Conservation (phyloP, 805 yeast genomes). For the Wickerhamomyces queroliae region DNA sequence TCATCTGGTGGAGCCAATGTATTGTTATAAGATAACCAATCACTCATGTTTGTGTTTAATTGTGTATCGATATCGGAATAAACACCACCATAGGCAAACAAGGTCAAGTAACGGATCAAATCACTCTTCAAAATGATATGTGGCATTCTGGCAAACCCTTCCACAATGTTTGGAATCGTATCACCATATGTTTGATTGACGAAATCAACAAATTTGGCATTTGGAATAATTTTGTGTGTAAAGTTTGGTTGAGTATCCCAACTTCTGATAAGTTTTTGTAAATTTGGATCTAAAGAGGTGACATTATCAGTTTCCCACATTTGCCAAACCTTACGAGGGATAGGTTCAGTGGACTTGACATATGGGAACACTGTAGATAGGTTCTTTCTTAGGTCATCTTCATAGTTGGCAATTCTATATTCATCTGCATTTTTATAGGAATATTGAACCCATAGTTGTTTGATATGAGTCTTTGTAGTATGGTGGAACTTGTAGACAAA, state of each 20-base stretch:
- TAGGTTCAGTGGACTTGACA: neutral
- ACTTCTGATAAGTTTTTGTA: neutral
- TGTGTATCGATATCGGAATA: slow-evolving; percentile 72
- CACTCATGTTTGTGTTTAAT: neutral
- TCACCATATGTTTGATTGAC: neutral
- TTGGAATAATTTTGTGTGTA: neutral
- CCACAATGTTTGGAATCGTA: neutral
- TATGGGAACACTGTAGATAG: neutral
- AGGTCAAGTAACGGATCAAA: slow-evolving; percentile 68
- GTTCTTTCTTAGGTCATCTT: neutral
- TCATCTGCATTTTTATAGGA: neutral
- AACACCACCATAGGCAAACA: slow-evolving; percentile 73
- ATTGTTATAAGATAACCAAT: neutral
- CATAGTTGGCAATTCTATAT: neutral
- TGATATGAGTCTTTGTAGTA: neutral
- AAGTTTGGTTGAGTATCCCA: neutral
- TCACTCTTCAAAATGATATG: slow-evolving; percentile 64
- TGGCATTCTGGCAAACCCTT: neutral
- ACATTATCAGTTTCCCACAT: neutral
- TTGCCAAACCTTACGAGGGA: neutral
- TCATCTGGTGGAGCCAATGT: neutral
- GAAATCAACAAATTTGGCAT: neutral
- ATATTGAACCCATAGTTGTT: neutral
- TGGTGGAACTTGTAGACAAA: neutral
- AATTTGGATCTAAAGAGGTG: neutral